Base-by-base conservation (phyloP, 1,284 basidiomycete genomes). In the Phylloporus gajari region DNA sequence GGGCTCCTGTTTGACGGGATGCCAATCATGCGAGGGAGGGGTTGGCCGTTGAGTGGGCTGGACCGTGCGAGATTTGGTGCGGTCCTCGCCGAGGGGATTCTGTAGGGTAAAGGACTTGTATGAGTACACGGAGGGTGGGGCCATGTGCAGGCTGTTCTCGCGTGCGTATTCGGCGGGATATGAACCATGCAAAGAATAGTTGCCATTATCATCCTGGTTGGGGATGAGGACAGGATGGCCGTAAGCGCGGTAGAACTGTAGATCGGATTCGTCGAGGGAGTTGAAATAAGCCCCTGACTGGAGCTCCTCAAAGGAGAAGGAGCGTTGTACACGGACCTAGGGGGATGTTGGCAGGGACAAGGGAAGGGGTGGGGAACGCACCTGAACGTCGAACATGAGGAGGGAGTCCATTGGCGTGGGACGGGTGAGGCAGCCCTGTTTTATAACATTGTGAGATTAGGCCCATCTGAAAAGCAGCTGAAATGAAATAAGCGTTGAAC, bases 191-290 rank as follows among this genome's bases (percentile, higher is more conserved):
- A 80, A 35, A 13, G 32, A 48, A 44, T 79, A 80, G 15, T 73
- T 73, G 19, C 59, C 71, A 15, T 78, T 74, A n/a, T 78, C 73
- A 13, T 80, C 76, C 3, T 70, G 48, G 0, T 67, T 60, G 0
- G 81, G 80, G n/a, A 83, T 81, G 64, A 83, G 74, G 62, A 81
- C 77, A 4, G 80, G 80, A 38, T 81, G 80, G 0, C 82, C 80
- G 7, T 81, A 81, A 0, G 82, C 69, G 12, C 73, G 79, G 62
- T 80, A 83, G 65, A 83, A 83, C 30, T 82, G 77, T 2, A 81
- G 65, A 68, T 81, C 80, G 15, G 79, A 82, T 58, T 81, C 80
- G 75, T 83, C 82, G 17, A 81, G 68, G 5, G 73, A 71, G 1
- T 68, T 62, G 35, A 81, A 78, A 75, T 79, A 83, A 3, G 81